A percentile compares a stretch with the other conserved stretches of the same genome.
These are phyloP conservation scores for Akanthomyces muscarius DNA, from an alignment of 2,329 filamentous ascomycete genomes.

Conservation along the genomic window DNA sequence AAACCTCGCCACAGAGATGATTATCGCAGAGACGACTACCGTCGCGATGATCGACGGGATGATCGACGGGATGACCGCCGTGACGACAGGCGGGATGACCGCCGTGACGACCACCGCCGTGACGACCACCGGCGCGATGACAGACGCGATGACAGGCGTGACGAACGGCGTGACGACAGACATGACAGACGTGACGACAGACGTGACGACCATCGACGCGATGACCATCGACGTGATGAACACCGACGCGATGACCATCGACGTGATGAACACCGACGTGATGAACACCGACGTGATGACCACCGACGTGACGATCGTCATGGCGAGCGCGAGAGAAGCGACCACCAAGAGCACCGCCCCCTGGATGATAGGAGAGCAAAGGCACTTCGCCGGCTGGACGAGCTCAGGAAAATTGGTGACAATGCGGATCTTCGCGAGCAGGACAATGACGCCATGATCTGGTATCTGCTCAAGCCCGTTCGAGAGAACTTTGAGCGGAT, in stretches of 20 bases:
- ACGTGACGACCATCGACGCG: slow-evolving; percentile 21
- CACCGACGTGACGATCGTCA: slow-evolving; percentile 18
- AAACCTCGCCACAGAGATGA: slow-evolving; percentile 27
- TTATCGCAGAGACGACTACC: slow-evolving; percentile 20
- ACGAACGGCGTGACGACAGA: slow-evolving; percentile 21
- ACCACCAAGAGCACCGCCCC: slow-evolving; percentile 28
- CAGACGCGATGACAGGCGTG: slow-evolving; percentile 21
- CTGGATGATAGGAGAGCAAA: slow-evolving; percentile 40
- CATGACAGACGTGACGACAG: slow-evolving; percentile 26
- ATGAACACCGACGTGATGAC: slow-evolving; percentile 18
- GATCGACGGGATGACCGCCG: slow-evolving; percentile 22
- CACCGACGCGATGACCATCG: slow-evolving; percentile 18
- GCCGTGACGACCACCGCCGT: slow-evolving; percentile 20
- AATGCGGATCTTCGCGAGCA: slow-evolving; percentile 45
- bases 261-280: slow-evolving; percentile 10
- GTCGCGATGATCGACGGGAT: slow-evolving; percentile 19
- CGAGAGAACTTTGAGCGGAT: slow-evolving; percentile 57
- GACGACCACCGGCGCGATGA: slow-evolving; percentile 22
- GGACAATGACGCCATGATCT: slow-evolving; percentile 45
- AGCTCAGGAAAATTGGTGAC: slow-evolving; percentile 44
- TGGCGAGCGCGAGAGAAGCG: slow-evolving; percentile 23
- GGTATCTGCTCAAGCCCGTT: slow-evolving; percentile 54
- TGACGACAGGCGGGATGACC: slow-evolving; percentile 19
- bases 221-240: slow-evolving; percentile 18
- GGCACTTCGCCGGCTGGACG: slow-evolving; percentile 39